Evolutionary conservation across 2,329 filamentous ascomycete genomes (phyloP).

Genomic region (Hawksworthiomyces lignivorus): DNA sequence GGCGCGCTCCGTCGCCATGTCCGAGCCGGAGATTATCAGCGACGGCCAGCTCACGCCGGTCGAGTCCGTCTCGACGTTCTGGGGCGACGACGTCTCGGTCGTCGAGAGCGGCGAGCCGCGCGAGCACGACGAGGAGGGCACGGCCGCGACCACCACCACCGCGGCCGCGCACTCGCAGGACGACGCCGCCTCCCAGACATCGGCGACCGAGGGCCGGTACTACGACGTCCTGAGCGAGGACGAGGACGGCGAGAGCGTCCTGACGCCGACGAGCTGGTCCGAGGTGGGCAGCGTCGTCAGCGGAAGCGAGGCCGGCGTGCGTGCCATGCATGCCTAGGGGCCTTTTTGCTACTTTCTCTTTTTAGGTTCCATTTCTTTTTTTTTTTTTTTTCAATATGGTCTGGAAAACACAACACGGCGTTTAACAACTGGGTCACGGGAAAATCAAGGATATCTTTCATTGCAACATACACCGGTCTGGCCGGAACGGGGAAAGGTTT

Average conservation of each 20-base stretch:
- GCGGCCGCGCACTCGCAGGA: constrained; percentile 15
- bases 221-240: constrained; percentile 50
- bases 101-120: background rate
- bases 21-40: constrained; percentile 45
- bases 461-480: too few species aligned
- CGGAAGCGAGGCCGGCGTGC: constrained; percentile 38
- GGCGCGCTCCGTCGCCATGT: constrained; percentile 37
- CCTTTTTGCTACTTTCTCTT: too few species aligned
- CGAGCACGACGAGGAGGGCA: background rate
- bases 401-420: background rate
- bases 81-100: constrained; percentile 31
- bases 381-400: background rate
- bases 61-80: constrained; percentile 46
- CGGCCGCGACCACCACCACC: background rate
- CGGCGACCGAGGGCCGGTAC: constrained; percentile 28
- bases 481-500: too few species aligned
- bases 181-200: constrained; percentile 31
- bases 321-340: constrained; percentile 1
- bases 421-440: too few species aligned
- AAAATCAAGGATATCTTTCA: too few species aligned
- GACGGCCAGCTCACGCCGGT: constrained; percentile 51
- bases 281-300: constrained; percentile 57
- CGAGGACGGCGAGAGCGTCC: constrained; percentile 46
- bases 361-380: background rate
- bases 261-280: constrained; percentile 56